Percentiles rank a stretch among this genome's conserved stretches.
These are phyloP conservation scores for Passiflora organensis DNA, from an alignment of 345 rosid genomes.

Conservation along the genomic window DNA sequence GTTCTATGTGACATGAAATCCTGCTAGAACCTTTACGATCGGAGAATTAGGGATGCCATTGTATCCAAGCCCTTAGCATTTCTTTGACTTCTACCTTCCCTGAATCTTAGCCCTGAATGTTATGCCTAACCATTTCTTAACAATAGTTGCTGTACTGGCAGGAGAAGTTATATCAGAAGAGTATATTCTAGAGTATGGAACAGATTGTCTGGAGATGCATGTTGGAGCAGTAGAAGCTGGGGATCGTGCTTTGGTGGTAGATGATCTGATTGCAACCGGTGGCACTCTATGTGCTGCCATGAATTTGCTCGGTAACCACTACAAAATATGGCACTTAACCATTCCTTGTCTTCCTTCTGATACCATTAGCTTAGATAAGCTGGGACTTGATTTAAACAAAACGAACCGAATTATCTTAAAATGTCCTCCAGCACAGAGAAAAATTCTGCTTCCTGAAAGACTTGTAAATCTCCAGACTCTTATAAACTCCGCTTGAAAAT, in stretches of 20 bases:
- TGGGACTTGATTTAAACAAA: too few species aligned
- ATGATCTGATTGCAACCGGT: constrained; percentile 89
- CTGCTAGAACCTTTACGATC: background rate
- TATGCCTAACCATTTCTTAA: too few species aligned
- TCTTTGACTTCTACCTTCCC: background rate
- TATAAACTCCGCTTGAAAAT: background rate
- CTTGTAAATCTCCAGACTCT: too few species aligned
- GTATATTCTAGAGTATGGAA: constrained; percentile 81
- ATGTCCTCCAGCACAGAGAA: too few species aligned
- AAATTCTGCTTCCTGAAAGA: too few species aligned
- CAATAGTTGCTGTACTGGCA: constrained; percentile 17
- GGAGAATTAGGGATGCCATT: background rate
- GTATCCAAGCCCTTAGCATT: too few species aligned
- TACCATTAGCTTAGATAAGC: too few species aligned
- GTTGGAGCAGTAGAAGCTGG: constrained; percentile 76
- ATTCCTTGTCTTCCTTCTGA: too few species aligned
- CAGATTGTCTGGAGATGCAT: constrained; percentile 87
- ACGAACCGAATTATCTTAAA: too few species aligned
- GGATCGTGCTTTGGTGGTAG: constrained; percentile 83
- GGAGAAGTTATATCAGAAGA: constrained; percentile 86
- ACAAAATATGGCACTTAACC: too few species aligned
- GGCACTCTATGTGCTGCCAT: constrained; percentile 96
- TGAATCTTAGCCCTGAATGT: background rate
- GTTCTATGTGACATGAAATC: too few species aligned
- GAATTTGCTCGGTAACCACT: constrained; percentile 63